Conservation (phyloP, 805 yeast species). For the Suhomyces pyralidae region DNA sequence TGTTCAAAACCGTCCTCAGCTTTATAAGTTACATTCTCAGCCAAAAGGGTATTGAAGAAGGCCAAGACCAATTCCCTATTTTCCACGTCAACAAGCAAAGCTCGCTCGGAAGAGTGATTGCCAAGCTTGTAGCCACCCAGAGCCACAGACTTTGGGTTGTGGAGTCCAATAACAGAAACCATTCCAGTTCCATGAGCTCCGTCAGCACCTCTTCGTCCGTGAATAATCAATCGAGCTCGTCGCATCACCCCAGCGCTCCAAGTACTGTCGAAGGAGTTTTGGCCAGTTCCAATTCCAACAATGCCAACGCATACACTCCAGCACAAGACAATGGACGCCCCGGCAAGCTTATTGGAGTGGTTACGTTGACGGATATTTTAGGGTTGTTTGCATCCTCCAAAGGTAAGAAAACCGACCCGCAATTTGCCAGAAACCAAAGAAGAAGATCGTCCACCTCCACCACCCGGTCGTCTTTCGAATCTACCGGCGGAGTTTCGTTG, state of each 20-base stretch:
- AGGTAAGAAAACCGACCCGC: conserved; percentile 80
- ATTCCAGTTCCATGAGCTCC: conserved; percentile 5
- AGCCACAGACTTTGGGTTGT: conserved; percentile 89
- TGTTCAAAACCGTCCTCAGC: conserved; percentile 80
- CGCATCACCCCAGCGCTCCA: background rate
- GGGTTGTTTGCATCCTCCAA: conserved; percentile 66
- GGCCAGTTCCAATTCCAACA: background rate
- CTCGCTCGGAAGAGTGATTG: conserved; percentile 83
- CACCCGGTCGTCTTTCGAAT: conserved; percentile 13
- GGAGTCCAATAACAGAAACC: conserved; percentile 30
- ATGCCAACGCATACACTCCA: conserved; percentile 3
- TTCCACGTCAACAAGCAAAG: conserved; percentile 84
- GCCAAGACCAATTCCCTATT: conserved; percentile 94
- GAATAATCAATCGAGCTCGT: background rate
- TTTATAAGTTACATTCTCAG: conserved; percentile 83
- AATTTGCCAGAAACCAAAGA: conserved; percentile 82
- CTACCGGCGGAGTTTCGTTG: conserved; percentile 2
- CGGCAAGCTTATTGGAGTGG: conserved; percentile 86
- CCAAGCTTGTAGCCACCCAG: conserved; percentile 92
- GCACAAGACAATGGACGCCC: conserved; percentile 45
- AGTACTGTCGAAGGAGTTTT: background rate
- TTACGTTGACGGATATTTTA: conserved; percentile 86
- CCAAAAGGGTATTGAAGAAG: conserved; percentile 87
- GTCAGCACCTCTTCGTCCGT: conserved; percentile 1
- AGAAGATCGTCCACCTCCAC: conserved; percentile 53